Evolutionary conservation across 1,139 yeast genomes (phyloP), one percentile per base, ranked within the genome.

Genomic region (Candida pseudoviswanathii): DNA sequence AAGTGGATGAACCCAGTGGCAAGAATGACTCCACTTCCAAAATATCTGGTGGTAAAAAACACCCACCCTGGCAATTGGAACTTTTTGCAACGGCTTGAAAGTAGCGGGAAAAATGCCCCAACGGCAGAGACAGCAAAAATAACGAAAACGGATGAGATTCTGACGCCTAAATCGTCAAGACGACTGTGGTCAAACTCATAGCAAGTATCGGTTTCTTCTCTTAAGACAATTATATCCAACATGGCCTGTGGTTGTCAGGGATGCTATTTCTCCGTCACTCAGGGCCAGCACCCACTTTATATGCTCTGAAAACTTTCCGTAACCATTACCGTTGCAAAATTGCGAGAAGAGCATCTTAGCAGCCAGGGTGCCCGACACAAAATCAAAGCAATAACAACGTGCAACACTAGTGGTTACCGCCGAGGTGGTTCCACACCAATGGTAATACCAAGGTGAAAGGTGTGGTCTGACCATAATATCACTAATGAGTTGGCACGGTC

Each of bases 1-100:
- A 70, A 56, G 49, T 70, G 74, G 34, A 69, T 64, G 46, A 67
- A 70, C 4, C 70, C 74, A 3, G 74, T 70, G 5, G 73, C 68
- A 5, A 69, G 61, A 49, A 70, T 70, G 24, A 70, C 74, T 1
- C 75, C 74, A 46, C 67, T 63, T 4, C 75, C 75, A 32, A 70
- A 54, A 51, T 63, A 68, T 44, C 63, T 55, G 42, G 67, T 58
- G 22, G 61, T 49, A 45, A 66, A 68, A 49, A 70, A 67, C 4
- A 65, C 55, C 64, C 67, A 62, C 2, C 50, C 36, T 0, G 73
- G 73, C 3, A 67, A 49, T 22, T 54, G 56, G 11, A 68, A 55
- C 31, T 49, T 58, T 21, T 60, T 58, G 41, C 57, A 60, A 33
- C 52, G 51, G 34, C 50, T 51, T 3, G 68, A 68, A 25, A 70